Base-by-base conservation (phyloP, 345 rosid genomes). In the Erodium maritimum region DNA sequence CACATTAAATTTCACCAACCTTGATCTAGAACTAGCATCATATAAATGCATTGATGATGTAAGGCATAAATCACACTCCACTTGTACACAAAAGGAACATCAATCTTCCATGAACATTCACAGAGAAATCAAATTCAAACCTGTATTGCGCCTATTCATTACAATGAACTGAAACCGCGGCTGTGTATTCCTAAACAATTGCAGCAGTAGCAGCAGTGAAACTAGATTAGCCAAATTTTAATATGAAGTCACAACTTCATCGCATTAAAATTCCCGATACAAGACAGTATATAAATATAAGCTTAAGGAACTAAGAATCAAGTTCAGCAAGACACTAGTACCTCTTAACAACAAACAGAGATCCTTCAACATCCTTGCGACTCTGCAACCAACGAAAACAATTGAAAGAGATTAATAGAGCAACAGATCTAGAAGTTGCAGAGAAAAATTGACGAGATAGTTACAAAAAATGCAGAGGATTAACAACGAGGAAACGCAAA, bases 141-240 rank as follows among this genome's bases (percentile, higher is more conserved):
- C 87, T 74, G 82, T 76, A 60, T 73, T 79, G 29, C 83, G 77
- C 25, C 87, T 79, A 62, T 86, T 86, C 87, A 86, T 81, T 16
- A 86, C 89, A 45, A 81, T 79, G 74, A 86, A 86, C 74, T 86
- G 89, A 69, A 86, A 86, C 62, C 81, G 79, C 1, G 94, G 89
- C 52, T 79, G 87, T 5, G 82, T 56, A 69, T 83, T 86, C 85
- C 94, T 82, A 52, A 52, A 42, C 48, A 42, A 42, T 3, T 7
- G 17, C 5, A 42, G 48, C 14, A 42, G 11, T 16, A 42, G 12
- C 37, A 29, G 9, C 37, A 29, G 37, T 4, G 48, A 42, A 42
- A 42, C 12, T 11, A 42, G 48, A 10, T 42, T 13, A 42, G 0
- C 37, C 37, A 29, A 29, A 5, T 29, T 29, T 29, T 11, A 29